Evolutionary conservation across 2,329 filamentous ascomycete species (phyloP).

Genomic region (Monosporascus sp.): DNA sequence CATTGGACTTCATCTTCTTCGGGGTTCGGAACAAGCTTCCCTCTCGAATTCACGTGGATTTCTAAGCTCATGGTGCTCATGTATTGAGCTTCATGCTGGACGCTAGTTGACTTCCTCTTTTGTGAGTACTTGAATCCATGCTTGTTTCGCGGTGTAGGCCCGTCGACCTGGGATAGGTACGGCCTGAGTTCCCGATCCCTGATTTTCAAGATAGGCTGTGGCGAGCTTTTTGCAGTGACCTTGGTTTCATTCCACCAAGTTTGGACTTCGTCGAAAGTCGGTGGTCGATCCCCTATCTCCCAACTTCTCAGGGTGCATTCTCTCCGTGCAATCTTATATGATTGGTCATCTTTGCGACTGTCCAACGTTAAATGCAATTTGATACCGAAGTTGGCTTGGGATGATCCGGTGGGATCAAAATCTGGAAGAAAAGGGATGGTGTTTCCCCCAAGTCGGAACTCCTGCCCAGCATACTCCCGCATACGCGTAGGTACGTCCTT

Average conservation of each 20-base stretch:
- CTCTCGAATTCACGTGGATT: constrained; percentile 83
- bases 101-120: constrained; percentile 65
- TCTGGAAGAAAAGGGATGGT: constrained; percentile 74
- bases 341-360: constrained; percentile 43
- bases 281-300: constrained; percentile 70
- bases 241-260: constrained; percentile 55
- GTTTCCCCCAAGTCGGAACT: constrained; percentile 72
- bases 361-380: constrained; percentile 43
- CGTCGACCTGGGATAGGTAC: constrained; percentile 78
- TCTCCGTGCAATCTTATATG: constrained; percentile 47
- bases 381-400: constrained; percentile 50
- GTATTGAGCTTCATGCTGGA: constrained; percentile 81
- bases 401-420: constrained; percentile 63
- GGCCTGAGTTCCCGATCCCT: constrained; percentile 23
- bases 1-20: constrained; percentile 84
- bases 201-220: constrained; percentile 14
- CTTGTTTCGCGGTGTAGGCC: constrained; percentile 75
- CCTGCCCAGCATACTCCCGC: constrained; percentile 81
- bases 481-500: constrained; percentile 71
- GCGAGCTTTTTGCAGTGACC: constrained; percentile 8
- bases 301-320: constrained; percentile 64
- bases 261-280: constrained; percentile 63
- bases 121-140: constrained; percentile 85
- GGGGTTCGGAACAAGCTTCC: constrained; percentile 76
- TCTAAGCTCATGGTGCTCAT: constrained; percentile 98